Evolutionary conservation across 176 grass and related monocot genomes (phyloP).

Genomic region (Alloteropsis semialata): DNA sequence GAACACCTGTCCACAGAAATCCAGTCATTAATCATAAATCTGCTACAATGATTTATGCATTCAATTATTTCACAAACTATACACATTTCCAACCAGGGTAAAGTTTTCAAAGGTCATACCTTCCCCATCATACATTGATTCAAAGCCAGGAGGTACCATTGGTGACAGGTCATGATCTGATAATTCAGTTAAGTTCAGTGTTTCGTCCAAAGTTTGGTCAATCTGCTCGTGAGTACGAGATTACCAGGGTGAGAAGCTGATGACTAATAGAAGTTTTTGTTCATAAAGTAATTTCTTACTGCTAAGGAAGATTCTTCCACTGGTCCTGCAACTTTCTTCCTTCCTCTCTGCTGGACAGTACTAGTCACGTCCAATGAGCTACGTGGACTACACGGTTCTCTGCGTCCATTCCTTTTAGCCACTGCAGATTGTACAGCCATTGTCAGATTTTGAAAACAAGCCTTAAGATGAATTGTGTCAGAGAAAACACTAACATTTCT

Average conservation of each 20-base stretch:
- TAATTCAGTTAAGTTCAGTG: not conserved
- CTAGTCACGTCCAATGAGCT: not conserved
- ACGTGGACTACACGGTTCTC: not conserved
- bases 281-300: conserved; percentile 21
- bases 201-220: conserved; percentile 23
- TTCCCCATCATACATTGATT: conserved; percentile 11
- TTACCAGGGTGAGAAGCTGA: not conserved
- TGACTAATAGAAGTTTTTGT: conserved; percentile 1
- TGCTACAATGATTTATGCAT: not conserved
- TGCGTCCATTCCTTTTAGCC: conserved; percentile 27
- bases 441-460: conserved; percentile 25
- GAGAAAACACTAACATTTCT: conserved; percentile 43
- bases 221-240: not conserved
- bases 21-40: not conserved
- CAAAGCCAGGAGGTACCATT: conserved; percentile 5
- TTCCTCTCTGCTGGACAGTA: conserved; percentile 21
- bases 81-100: not conserved
- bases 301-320: not conserved
- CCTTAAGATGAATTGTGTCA: not conserved
- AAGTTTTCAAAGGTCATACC: conserved; percentile 11
- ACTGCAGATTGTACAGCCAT: conserved; percentile 28
- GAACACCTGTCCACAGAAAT: conserved; percentile 22
- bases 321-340: conserved; percentile 22
- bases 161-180: conserved; percentile 15
- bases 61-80: not conserved